These are phyloP conservation scores for Klebsormidium nitens DNA, from an alignment of 139 green algal species.

Conservation along the genomic window DNA sequence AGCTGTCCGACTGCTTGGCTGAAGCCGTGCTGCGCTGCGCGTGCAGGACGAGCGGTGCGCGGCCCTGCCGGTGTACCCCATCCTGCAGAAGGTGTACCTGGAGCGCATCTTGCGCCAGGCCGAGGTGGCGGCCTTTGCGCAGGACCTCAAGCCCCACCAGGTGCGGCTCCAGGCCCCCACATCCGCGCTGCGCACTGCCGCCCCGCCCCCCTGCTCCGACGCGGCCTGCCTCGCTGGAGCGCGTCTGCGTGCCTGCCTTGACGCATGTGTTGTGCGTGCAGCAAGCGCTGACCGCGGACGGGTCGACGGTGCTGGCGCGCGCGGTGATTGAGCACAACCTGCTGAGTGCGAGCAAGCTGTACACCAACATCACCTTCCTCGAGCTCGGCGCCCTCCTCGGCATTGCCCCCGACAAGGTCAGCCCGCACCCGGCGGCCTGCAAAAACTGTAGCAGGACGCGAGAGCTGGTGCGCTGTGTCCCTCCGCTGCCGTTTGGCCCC, in stretches of 20 bases:
- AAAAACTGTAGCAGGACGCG: neutral
- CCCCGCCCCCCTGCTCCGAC: too few species aligned
- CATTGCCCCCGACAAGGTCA: conserved; percentile 46
- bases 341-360: conserved; percentile 73
- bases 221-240: too few species aligned
- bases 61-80: conserved; percentile 64
- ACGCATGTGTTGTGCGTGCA: conserved; percentile 3
- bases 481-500: too few species aligned
- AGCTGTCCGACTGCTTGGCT: too few species aligned
- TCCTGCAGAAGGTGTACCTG: conserved; percentile 90
- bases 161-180: conserved; percentile 37
- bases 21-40: too few species aligned
- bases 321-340: conserved; percentile 94
- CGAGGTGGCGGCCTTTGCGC: conserved; percentile 78
- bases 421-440: neutral
- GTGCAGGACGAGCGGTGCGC: conserved; percentile 81
- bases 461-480: too few species aligned
- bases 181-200: too few species aligned
- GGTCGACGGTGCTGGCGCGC: conserved; percentile 69
- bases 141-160: conserved; percentile 77
- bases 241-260: neutral
- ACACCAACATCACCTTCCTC: conserved; percentile 79
- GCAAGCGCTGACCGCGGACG: conserved; percentile 35
- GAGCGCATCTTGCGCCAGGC: conserved; percentile 76
- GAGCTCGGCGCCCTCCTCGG: conserved; percentile 85